These are phyloP conservation scores for Colletotrichum chrysophilum DNA, from an alignment of 2,329 filamentous ascomycete species.

Conservation along the genomic window DNA sequence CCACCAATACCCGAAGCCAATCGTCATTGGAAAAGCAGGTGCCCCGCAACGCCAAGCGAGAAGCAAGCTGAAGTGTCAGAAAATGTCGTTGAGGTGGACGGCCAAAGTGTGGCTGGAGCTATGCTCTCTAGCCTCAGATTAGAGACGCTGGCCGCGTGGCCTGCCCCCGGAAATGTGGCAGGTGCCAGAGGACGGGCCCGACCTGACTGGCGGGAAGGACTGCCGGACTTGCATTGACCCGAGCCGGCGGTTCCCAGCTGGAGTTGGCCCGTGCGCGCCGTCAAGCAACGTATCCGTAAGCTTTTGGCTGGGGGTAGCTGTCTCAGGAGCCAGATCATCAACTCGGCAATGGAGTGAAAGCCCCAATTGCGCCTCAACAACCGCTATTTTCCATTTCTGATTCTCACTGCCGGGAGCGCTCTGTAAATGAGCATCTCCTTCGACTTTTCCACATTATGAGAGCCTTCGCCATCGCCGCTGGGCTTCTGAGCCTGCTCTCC, in stretches of 20 bases:
- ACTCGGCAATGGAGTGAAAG: constrained; percentile 24
- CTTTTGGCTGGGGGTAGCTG: constrained; percentile 33
- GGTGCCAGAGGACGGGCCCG: not conserved
- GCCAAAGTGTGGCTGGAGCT: not conserved
- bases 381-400: constrained; percentile 8
- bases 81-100: not conserved
- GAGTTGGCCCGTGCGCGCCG: constrained; percentile 20
- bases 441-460: constrained; percentile 44
- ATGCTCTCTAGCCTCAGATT: not conserved
- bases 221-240: constrained; percentile 9
- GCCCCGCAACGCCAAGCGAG: not conserved
- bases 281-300: constrained; percentile 40
- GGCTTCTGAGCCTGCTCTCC: constrained; percentile 63
- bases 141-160: not conserved
- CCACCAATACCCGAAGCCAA: constrained; percentile 3
- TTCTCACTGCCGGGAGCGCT: constrained; percentile 24
- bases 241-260: not conserved
- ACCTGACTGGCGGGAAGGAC: not conserved
- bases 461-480: constrained; percentile 57
- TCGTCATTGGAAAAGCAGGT: not conserved
- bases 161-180: not conserved
- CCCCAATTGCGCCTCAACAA: constrained; percentile 22
- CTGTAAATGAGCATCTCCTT: constrained; percentile 30
- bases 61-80: not conserved
- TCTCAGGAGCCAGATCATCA: constrained; percentile 27